A percentile compares a stretch with the other conserved stretches of the same genome.
phyloP scores from a whole-genome alignment of 495 filamentous ascomycete species.

The Eremomyces bilateralis region DNA sequence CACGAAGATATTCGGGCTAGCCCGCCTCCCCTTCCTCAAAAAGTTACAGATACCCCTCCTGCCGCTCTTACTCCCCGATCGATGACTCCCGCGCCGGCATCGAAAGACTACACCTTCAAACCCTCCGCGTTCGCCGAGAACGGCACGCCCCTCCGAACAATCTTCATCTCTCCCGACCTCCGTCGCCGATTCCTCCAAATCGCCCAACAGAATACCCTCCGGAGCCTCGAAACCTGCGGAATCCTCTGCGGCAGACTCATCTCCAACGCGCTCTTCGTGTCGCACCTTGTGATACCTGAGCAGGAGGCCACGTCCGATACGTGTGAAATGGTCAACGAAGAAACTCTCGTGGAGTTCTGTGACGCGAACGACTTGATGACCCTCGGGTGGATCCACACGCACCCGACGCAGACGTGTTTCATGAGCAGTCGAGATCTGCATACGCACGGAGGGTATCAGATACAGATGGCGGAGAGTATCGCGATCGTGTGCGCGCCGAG shows the following conservation, averaged over 20 bases:
- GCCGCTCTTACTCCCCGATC: slow-evolving; percentile 2
- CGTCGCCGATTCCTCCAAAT: slow-evolving; percentile 48
- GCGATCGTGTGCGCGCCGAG: slow-evolving; percentile 90
- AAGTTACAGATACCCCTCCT: slow-evolving; percentile 5
- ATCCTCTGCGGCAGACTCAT: slow-evolving; percentile 79
- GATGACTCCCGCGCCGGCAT: slow-evolving; percentile 16
- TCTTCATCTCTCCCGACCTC: slow-evolving; percentile 64
- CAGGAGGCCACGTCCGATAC: slow-evolving; percentile 79
- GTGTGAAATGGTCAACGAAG: slow-evolving; percentile 78
- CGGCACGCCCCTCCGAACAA: slow-evolving; percentile 59
- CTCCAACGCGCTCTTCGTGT: slow-evolving; percentile 84
- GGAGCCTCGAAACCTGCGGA: slow-evolving; percentile 82
- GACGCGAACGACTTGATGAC: slow-evolving; percentile 68
- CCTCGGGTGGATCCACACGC: slow-evolving; percentile 95
- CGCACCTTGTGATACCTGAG: slow-evolving; percentile 69
- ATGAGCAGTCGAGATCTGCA: slow-evolving; percentile 90
- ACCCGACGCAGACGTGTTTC: slow-evolving; percentile 91
- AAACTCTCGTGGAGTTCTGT: slow-evolving; percentile 65
- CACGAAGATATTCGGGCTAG: not conserved
- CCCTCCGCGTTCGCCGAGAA: slow-evolving; percentile 76
- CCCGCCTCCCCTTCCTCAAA: slow-evolving; percentile 1
- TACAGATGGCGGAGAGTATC: slow-evolving; percentile 85
- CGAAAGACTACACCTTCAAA: slow-evolving; percentile 46
- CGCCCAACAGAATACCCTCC: slow-evolving; percentile 51
- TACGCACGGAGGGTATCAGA: slow-evolving; percentile 80